Conservation (phyloP, 441 rosid genomes). For the Gossypium gossypioides region DNA sequence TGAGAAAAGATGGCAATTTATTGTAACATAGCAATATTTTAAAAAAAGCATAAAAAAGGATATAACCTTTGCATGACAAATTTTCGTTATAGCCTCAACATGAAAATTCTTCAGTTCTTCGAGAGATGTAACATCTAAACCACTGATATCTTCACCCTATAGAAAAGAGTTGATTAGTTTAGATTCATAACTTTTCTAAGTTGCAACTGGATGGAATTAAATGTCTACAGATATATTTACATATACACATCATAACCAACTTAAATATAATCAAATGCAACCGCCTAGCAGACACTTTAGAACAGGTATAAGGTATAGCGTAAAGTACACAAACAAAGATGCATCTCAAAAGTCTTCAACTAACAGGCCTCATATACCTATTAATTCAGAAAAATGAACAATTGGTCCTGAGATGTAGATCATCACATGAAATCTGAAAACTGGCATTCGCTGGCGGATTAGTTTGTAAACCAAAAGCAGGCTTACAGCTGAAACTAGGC, state of each 20-base stretch:
- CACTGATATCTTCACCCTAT: constrained; percentile 52
- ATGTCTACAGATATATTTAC: not conserved
- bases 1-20: not conserved
- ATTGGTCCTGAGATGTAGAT: not conserved
- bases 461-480: not conserved
- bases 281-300: not conserved
- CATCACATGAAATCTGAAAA: not conserved
- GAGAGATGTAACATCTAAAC: constrained; percentile 34
- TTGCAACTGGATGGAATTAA: not conserved
- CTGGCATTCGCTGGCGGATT: not conserved
- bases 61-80: constrained; percentile 51
- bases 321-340: not conserved
- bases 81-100: constrained; percentile 53
- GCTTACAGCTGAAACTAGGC: not conserved
- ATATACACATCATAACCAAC: not conserved
- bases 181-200: not conserved
- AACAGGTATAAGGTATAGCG: not conserved
- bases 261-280: not conserved
- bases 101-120: constrained; percentile 59
- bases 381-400: not conserved
- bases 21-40: not conserved
- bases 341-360: not conserved
- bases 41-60: not conserved
- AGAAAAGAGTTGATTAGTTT: constrained; percentile 3
- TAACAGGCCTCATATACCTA: not conserved